Evolutionary conservation across 2,329 filamentous ascomycete genomes (phyloP).

Genomic region (Ceratocystis harringtonii): DNA sequence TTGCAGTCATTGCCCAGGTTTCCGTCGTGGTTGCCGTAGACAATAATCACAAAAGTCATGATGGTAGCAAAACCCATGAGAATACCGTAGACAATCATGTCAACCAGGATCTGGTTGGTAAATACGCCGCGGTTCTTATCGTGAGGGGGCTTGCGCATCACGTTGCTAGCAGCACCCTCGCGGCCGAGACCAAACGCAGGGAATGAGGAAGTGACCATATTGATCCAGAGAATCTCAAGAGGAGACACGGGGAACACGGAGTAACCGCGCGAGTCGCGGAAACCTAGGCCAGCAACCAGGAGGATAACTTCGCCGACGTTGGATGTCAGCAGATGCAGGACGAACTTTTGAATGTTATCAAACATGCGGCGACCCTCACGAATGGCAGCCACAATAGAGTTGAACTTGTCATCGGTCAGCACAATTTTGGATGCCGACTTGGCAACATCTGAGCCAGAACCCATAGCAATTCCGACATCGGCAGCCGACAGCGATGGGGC

Average conservation of each 20-base stretch:
- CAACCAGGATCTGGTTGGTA: slow-evolving; percentile 59
- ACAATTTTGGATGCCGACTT: slow-evolving; percentile 74
- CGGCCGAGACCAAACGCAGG: slow-evolving; percentile 80
- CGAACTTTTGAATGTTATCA: slow-evolving; percentile 80
- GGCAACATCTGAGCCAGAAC: slow-evolving; percentile 72
- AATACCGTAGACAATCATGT: slow-evolving; percentile 65
- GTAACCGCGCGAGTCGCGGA: slow-evolving; percentile 54
- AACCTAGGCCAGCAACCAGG: slow-evolving; percentile 64
- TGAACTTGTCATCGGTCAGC: slow-evolving; percentile 76
- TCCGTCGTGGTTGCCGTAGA: slow-evolving; percentile 41
- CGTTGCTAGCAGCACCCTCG: slow-evolving; percentile 57
- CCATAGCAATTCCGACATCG: slow-evolving; percentile 83
- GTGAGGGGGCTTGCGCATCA: slow-evolving; percentile 69
- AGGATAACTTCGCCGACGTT: slow-evolving; percentile 77
- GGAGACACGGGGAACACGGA: slow-evolving; percentile 79
- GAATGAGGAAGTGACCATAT: slow-evolving; percentile 79
- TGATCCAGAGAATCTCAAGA: slow-evolving; percentile 84
- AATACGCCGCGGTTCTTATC: slow-evolving; percentile 55
- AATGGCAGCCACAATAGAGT: slow-evolving; percentile 69
- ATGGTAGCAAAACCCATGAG: slow-evolving; percentile 60
- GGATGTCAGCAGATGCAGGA: slow-evolving; percentile 62
- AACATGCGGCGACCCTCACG: slow-evolving; percentile 74
- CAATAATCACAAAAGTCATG: slow-evolving; percentile 49
- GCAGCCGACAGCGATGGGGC: slow-evolving; percentile 65
- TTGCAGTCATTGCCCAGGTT: slow-evolving; percentile 50